Evolutionary conservation across 257 asterid genomes (phyloP).

Genomic region (Handroanthus guayacan): DNA sequence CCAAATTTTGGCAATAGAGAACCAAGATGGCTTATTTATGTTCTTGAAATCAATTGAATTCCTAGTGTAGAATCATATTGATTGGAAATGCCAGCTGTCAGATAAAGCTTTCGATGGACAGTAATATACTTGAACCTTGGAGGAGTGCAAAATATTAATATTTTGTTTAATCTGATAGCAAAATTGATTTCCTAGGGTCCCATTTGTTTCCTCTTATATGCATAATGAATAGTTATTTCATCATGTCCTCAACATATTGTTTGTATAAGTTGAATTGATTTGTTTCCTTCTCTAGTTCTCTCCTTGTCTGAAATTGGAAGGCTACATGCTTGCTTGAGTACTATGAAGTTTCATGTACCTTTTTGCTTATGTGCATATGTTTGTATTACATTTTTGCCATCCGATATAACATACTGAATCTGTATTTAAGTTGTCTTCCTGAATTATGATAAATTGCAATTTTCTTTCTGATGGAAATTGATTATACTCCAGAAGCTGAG

Average conservation of each 20-base stretch:
- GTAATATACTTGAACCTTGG: background rate
- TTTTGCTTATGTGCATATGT: background rate
- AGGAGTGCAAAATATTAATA: background rate
- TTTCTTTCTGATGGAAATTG: conserved; percentile 23
- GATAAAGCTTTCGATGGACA: background rate
- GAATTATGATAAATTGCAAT: background rate
- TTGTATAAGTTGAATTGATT: background rate
- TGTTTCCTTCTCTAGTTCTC: background rate
- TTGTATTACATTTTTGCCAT: background rate
- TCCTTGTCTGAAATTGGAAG: background rate
- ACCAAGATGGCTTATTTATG: background rate
- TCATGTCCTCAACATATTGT: background rate
- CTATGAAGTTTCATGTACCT: background rate
- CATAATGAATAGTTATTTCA: background rate
- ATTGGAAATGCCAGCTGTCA: conserved; percentile 1
- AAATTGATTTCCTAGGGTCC: background rate
- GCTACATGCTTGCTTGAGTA: conserved; percentile 4
- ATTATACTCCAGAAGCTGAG: conserved; percentile 36
- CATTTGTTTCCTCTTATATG: background rate
- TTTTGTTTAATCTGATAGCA: background rate
- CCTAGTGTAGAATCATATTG: conserved; percentile 4
- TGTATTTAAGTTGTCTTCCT: background rate
- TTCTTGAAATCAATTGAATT: conserved; percentile 2
- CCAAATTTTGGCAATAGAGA: background rate
- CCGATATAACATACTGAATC: background rate